Evolutionary conservation across 139 green algal species (phyloP).

Genomic region (Chlamydomonas sphaeroides): DNA sequence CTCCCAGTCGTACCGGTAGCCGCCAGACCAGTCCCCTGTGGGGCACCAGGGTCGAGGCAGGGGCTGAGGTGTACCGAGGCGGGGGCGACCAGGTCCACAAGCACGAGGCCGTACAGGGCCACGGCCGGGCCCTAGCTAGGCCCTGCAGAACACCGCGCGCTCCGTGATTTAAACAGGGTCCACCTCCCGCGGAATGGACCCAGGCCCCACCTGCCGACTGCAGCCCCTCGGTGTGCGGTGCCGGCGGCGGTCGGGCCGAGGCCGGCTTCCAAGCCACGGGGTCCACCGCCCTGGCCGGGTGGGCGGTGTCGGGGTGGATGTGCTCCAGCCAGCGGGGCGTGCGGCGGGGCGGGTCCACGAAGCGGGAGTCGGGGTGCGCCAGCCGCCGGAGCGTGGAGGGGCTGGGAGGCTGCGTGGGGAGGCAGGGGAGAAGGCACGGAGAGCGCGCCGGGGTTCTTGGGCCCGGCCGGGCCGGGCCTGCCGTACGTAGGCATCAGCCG

Average conservation of each 20-base stretch:
- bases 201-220: neutral
- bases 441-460: too few relatives aligned
- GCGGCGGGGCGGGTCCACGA: neutral
- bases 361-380: neutral
- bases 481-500: neutral
- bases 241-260: neutral
- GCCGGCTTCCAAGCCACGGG: neutral
- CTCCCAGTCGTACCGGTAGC: slow-evolving; percentile 32
- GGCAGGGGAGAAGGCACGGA: too few relatives aligned
- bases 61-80: too few relatives aligned
- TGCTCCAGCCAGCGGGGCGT: slow-evolving; percentile 8
- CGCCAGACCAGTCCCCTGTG: slow-evolving; percentile 18
- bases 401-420: neutral
- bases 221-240: neutral
- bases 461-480: too few relatives aligned
- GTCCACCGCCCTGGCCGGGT: neutral
- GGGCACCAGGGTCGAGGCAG: too few relatives aligned
- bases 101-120: too few relatives aligned
- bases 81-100: too few relatives aligned
- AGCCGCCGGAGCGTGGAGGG: neutral
- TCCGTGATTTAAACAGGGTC: too few relatives aligned
- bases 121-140: too few relatives aligned
- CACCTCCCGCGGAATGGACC: neutral
- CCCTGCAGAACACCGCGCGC: too few relatives aligned
- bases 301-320: slow-evolving; percentile 7